A percentile compares a stretch with the other conserved stretches of the same genome.
Conservation (phyloP, 2,329 filamentous ascomycete species). For the Pseudogymnoascus sp. region DNA sequence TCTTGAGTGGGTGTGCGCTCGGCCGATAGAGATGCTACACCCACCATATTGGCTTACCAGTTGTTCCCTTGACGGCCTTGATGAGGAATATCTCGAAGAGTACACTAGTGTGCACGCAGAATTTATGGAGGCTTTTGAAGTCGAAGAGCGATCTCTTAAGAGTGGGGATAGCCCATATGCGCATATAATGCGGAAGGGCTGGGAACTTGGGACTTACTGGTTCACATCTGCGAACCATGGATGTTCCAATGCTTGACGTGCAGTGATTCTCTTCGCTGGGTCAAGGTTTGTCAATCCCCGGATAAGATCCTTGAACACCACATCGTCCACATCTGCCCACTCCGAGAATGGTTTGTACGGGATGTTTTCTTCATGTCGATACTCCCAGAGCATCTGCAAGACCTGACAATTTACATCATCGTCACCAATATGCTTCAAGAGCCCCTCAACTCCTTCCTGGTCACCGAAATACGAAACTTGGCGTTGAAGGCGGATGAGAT, state of each 20-base stretch:
- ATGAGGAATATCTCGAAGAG: conserved; percentile 14
- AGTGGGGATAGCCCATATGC: background rate
- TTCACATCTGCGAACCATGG: conserved; percentile 23
- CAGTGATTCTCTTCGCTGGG: conserved; percentile 28
- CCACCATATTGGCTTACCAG: conserved; percentile 29
- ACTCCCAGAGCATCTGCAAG: conserved; percentile 30
- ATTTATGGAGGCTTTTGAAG: conserved; percentile 19
- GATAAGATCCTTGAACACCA: conserved; percentile 28
- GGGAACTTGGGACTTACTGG: background rate
- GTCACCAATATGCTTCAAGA: conserved; percentile 27
- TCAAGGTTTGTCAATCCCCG: conserved; percentile 28
- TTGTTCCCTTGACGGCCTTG: conserved; percentile 14
- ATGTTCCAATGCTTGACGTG: conserved; percentile 29
- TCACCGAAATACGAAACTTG: conserved; percentile 12
- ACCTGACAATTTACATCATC: conserved; percentile 27
- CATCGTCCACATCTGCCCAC: conserved; percentile 26
- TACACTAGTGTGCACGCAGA: conserved; percentile 17
- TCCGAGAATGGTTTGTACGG: conserved; percentile 29
- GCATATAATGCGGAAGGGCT: background rate
- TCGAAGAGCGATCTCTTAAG: conserved; percentile 16
- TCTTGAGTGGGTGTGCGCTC: conserved; percentile 29
- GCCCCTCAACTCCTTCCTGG: conserved; percentile 5
- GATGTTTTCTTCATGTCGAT: conserved; percentile 25
- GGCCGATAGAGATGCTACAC: conserved; percentile 26
- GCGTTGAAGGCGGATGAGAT: conserved; percentile 21